A percentile compares a stretch with the other conserved stretches of the same genome.
Evolutionary conservation across 2,329 filamentous ascomycete genomes (phyloP).

Genomic region (Trichothecium roseum): DNA sequence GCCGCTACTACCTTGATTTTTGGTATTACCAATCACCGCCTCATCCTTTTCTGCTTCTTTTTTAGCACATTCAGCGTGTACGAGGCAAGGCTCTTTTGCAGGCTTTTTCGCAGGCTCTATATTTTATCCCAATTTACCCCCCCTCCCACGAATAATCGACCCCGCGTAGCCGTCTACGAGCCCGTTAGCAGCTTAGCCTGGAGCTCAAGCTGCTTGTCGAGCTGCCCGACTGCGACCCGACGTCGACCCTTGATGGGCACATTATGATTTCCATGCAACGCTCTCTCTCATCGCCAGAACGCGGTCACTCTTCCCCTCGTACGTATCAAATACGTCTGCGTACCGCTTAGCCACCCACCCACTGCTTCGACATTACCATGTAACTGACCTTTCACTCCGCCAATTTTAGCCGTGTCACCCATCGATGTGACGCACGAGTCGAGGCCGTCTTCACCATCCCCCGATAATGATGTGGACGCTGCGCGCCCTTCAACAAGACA

Average conservation of each 20-base stretch:
- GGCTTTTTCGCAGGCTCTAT: too few relatives aligned
- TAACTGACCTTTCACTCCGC: conserved; percentile 16
- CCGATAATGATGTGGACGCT: conserved; percentile 39
- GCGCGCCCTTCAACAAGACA: conserved; percentile 25
- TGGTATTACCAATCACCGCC: too few relatives aligned
- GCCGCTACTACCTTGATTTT: conserved; percentile 4
- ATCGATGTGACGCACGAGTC: conserved; percentile 24
- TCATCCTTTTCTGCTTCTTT: conserved; percentile 9
- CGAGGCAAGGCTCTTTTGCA: too few relatives aligned
- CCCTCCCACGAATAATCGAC: too few relatives aligned
- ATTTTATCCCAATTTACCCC: too few relatives aligned
- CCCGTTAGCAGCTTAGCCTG: conserved; percentile 10
- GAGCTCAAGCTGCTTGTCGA: conserved; percentile 11
- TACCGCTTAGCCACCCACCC: conserved; percentile 7
- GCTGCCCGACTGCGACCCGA: conserved; percentile 20
- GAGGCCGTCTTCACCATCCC: conserved; percentile 44
- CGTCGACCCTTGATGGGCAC: conserved; percentile 28
- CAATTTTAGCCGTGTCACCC: conserved; percentile 19
- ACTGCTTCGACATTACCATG: conserved; percentile 2
- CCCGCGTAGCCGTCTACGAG: conserved; percentile 1
- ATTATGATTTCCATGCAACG: conserved; percentile 54
- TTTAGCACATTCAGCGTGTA: too few relatives aligned
- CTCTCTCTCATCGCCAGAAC: conserved; percentile 52
- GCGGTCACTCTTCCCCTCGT: conserved; percentile 47
- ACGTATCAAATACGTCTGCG: conserved; percentile 27